Evolutionary conservation across 129 eudicot genomes (phyloP), one percentile per base, ranked within the genome.

Genomic region (Scalesia atractyloides): DNA sequence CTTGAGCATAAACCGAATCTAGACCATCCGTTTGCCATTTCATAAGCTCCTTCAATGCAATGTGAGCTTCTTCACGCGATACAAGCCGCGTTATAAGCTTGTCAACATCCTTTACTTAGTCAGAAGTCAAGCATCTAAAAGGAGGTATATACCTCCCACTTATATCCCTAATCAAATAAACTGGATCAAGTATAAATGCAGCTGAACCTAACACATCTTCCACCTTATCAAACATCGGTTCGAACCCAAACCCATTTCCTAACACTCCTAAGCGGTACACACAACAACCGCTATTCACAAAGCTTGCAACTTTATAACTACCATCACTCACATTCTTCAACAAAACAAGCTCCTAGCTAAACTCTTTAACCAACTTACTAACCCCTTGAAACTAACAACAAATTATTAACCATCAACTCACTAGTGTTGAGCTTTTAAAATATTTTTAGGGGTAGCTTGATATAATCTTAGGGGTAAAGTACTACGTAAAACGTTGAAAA

Each of bases 21-120:
- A 92, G 89, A 37, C 97, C 97, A 36, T 92, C 94, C 0, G 97
- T 86, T 67, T 96, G 90, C 97, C 97, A 92, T 74, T 89, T 92
- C 97, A 92, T 92, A 37, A 92, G 92, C 76, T 92, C 97, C 96
- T 86, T 92, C 30, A 92, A 63, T 0, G 81, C 96, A 65, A 92
- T 78, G 36, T 86, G 97, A 50, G 96, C 96, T 69, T 92, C 97
- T 54, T 92, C 96, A 17, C 87, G 78, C 0, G 94, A 89, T 17
- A 92, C 97, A 5, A 92, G 91, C 17, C 96, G 73, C 9, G 96
- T 92, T 34, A 92, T 82, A n/a, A 92, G 86, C 77, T 82, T 86
- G 54, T 92, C 96, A 5, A 92, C 97, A 52, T 92, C 97, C 68
- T 92, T 92, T 64, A 89, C 94, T 78, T 92, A 96, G 34, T 92